These are phyloP conservation scores for Tuber aestivum DNA, from an alignment of 495 filamentous ascomycete genomes.

Conservation along the genomic window DNA sequence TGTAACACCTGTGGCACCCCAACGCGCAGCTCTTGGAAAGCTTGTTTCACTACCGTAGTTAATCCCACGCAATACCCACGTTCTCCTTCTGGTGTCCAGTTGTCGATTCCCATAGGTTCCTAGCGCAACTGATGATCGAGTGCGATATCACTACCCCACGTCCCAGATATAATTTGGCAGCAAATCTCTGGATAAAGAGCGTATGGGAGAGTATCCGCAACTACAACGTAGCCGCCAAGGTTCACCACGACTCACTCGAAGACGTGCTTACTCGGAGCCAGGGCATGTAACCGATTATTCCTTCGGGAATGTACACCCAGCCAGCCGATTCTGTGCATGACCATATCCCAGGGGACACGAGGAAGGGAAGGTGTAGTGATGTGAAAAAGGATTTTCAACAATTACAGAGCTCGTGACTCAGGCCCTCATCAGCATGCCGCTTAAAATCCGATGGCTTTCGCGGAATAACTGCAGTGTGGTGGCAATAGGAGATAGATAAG, in stretches of 20 bases:
- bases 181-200: background rate
- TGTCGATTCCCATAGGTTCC: background rate
- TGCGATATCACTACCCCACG: background rate
- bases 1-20: background rate
- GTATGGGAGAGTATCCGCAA: background rate
- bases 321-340: background rate
- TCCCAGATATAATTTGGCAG: background rate
- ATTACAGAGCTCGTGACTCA: background rate
- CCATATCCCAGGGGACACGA: background rate
- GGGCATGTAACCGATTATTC: background rate
- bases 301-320: slow-evolving; percentile 1
- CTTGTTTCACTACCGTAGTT: background rate
- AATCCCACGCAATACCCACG: background rate
- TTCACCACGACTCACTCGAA: background rate
- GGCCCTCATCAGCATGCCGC: background rate
- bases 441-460: background rate
- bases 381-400: background rate
- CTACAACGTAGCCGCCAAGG: background rate
- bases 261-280: background rate
- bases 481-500: background rate
- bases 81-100: background rate
- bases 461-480: background rate
- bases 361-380: background rate
- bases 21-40: slow-evolving; percentile 3
- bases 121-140: background rate